Conservation (phyloP, 176 grass and related monocot species). For the Saccharum spontaneum region DNA sequence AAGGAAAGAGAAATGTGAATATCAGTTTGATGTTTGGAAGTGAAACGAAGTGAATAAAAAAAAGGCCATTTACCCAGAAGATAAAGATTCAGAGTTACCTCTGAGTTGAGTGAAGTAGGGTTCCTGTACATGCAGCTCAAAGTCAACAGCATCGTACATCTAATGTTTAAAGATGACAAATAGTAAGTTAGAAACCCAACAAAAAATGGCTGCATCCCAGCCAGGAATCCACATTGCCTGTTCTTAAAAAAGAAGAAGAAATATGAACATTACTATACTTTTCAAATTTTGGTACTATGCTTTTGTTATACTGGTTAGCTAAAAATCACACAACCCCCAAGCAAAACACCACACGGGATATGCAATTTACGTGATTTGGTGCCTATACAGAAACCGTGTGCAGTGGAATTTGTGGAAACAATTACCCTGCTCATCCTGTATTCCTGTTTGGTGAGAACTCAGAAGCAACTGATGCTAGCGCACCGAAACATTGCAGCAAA, state of each 20-base stretch:
- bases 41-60: background rate
- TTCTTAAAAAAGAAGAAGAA: background rate
- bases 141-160: slow-evolving; percentile 61
- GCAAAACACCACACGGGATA: background rate
- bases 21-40: background rate
- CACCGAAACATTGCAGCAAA: background rate
- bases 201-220: background rate
- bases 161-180: slow-evolving; percentile 32
- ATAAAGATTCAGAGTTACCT: slow-evolving; percentile 41
- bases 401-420: background rate
- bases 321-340: background rate
- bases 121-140: slow-evolving; percentile 92
- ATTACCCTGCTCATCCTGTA: background rate
- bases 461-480: background rate
- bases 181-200: background rate
- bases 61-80: background rate
- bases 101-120: slow-evolving; percentile 84
- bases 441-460: background rate
- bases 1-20: background rate
- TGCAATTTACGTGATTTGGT: background rate
- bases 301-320: background rate
- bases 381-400: background rate
- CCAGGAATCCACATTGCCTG: background rate
- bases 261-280: background rate
- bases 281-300: background rate